Evolutionary conservation across 139 green algal genomes (phyloP).

Genomic region (Diplosphaera chodatii): DNA sequence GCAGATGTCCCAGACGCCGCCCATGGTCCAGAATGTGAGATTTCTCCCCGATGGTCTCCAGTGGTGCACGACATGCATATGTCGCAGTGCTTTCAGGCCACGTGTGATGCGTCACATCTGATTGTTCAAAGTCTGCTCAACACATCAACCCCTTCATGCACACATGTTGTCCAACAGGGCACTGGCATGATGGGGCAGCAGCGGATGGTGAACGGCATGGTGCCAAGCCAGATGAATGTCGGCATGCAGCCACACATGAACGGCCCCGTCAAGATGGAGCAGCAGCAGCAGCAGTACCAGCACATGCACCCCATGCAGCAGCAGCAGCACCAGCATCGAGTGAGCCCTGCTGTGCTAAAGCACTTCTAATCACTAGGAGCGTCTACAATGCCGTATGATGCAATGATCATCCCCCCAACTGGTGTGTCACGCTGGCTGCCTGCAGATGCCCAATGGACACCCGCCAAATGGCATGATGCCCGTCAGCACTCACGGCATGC

Average conservation of each 20-base stretch:
- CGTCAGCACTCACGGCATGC: neutral
- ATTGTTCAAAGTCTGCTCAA: too few species aligned
- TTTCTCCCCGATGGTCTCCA: too few species aligned
- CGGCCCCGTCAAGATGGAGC: neutral
- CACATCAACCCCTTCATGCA: too few species aligned
- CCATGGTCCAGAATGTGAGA: neutral
- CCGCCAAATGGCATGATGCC: conserved; percentile 20
- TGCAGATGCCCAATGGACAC: conserved; percentile 5
- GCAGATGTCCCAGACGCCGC: neutral
- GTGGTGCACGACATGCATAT: too few species aligned
- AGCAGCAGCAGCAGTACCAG: conserved; percentile 21
- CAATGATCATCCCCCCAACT: too few species aligned
- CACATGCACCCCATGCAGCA: conserved; percentile 6
- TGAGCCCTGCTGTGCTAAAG: too few species aligned
- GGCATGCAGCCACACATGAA: neutral
- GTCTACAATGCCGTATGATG: too few species aligned
- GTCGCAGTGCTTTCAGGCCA: too few species aligned
- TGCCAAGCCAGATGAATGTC: neutral
- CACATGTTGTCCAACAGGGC: too few species aligned
- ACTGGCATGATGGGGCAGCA: conserved; percentile 12
- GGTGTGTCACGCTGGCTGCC: too few species aligned
- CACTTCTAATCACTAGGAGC: too few species aligned
- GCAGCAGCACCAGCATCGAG: neutral
- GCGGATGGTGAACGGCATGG: conserved; percentile 12
- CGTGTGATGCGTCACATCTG: too few species aligned